Conservation (phyloP, 768 basidiomycete genomes). For the Rhodotorula toruloides region DNA sequence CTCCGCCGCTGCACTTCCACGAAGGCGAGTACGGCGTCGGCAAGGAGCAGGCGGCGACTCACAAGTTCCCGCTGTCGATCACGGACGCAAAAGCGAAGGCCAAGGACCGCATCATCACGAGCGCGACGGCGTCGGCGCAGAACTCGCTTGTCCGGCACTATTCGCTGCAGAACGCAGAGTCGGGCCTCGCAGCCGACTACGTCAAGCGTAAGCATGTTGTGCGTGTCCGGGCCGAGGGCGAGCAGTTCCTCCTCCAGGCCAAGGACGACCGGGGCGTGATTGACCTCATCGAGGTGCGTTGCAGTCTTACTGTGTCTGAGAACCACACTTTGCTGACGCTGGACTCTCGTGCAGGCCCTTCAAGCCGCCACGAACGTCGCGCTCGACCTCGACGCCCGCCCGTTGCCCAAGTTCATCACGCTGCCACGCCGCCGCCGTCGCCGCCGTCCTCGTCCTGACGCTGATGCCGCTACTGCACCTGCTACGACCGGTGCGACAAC, state of each 20-base stretch:
- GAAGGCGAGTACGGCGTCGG: constrained; percentile 35
- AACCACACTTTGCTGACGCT: constrained; percentile 1
- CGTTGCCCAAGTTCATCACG: constrained; percentile 45
- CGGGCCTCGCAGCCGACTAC: constrained; percentile 92
- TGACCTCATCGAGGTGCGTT: constrained; percentile 74
- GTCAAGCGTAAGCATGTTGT: constrained; percentile 89
- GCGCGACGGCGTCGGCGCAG: constrained; percentile 16
- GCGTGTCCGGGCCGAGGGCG: constrained; percentile 81
- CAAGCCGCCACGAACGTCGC: constrained; percentile 89
- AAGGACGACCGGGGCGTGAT: constrained; percentile 76
- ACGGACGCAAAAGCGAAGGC: constrained; percentile 31
- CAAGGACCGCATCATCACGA: constrained; percentile 29
- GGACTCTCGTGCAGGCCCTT: constrained; percentile 47
- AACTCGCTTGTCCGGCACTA: constrained; percentile 42
- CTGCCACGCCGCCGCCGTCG: constrained; percentile 37
- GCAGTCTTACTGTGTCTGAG: background rate
- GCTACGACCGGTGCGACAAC: background rate
- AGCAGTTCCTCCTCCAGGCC: constrained; percentile 93
- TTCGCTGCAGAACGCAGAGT: constrained; percentile 48
- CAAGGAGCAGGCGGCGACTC: background rate
- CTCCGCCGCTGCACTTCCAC: constrained; percentile 36
- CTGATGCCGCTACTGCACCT: background rate
- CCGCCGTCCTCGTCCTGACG: background rate
- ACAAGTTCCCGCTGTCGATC: constrained; percentile 28
- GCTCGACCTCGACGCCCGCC: constrained; percentile 81